These are phyloP conservation scores for Ceratocystis huliohia DNA, from an alignment of 2,329 filamentous ascomycete genomes.

Conservation along the genomic window DNA sequence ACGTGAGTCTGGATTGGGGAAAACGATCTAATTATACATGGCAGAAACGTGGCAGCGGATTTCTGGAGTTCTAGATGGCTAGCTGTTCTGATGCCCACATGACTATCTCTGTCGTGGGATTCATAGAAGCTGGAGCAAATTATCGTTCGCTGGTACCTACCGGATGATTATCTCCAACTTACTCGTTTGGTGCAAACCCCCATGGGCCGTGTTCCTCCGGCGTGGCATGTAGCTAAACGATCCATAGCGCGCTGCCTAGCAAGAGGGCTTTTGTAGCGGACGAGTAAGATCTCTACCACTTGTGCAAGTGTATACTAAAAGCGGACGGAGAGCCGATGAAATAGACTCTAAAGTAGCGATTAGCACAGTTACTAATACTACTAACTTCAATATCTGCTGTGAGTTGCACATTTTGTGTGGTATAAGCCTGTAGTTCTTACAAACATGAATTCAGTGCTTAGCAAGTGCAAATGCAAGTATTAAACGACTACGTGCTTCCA, in stretches of 20 bases:
- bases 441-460: no score
- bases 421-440: no score
- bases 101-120: background rate
- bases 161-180: slow-evolving; percentile 1
- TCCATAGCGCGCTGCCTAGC: background rate
- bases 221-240: background rate
- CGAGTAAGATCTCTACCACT: background rate
- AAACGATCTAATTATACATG: slow-evolving; percentile 2
- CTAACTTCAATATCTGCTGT: no score
- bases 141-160: background rate
- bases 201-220: background rate
- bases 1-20: background rate
- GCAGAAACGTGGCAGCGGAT: background rate
- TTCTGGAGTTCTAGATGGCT: background rate
- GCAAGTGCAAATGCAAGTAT: no score
- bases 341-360: no score
- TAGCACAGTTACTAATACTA: no score
- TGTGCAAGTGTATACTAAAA: background rate
- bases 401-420: no score
- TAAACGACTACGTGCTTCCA: no score
- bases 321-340: background rate
- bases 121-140: background rate
- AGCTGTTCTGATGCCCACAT: background rate
- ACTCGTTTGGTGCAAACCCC: background rate
- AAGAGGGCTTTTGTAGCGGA: background rate